Evolutionary conservation across 768 basidiomycete species (phyloP).

Genomic region (Peribolospora kevripleyi): DNA sequence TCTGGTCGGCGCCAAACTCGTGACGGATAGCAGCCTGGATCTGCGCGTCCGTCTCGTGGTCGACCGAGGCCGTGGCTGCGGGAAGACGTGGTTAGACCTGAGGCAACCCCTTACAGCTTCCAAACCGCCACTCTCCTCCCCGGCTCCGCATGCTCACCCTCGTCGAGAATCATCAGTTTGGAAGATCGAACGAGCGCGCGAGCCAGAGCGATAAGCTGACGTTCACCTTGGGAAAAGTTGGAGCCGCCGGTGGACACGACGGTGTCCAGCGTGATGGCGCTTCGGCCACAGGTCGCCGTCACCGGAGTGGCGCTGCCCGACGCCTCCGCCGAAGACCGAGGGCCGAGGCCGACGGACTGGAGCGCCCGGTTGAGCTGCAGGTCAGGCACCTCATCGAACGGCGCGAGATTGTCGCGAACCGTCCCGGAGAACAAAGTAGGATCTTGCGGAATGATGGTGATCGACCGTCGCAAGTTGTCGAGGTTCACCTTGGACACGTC

Average conservation of each 20-base stretch:
- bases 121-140: background rate
- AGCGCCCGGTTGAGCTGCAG: too few species aligned
- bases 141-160: conserved; percentile 7
- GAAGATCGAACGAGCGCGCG: conserved; percentile 11
- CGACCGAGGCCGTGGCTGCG: conserved; percentile 16
- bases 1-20: conserved; percentile 11
- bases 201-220: conserved; percentile 30
- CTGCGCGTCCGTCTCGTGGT: conserved; percentile 62
- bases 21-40: conserved; percentile 34
- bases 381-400: background rate
- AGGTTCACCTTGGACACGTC: conserved; percentile 64
- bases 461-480: conserved; percentile 14
- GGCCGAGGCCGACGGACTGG: too few species aligned
- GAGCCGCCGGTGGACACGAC: conserved; percentile 23
- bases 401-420: conserved; percentile 6
- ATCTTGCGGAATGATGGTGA: conserved; percentile 17
- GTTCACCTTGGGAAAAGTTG: conserved; percentile 80
- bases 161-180: conserved; percentile 11
- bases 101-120: background rate
- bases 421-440: conserved; percentile 3
- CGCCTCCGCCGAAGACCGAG: too few species aligned
- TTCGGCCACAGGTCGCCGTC: conserved; percentile 11
- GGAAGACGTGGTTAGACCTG: conserved; percentile 13
- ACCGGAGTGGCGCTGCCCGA: too few species aligned
- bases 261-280: conserved; percentile 18